phyloP scores from a whole-genome alignment of 805 yeast genomes.

The Tetrapisispora arboricola region DNA sequence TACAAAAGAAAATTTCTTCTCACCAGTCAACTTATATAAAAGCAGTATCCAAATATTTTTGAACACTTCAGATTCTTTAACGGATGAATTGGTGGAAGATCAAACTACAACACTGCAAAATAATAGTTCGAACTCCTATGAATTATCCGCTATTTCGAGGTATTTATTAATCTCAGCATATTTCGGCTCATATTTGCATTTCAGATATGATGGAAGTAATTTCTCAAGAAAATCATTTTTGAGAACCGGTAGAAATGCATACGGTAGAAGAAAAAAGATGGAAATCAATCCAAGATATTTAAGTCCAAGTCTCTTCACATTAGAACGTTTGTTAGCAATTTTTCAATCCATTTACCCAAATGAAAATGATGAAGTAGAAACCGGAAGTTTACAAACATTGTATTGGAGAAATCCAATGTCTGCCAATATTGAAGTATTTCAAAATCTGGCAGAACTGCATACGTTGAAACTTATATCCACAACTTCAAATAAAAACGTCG shows the following conservation, averaged over 20 bases:
- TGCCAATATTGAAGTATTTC: constrained; percentile 40
- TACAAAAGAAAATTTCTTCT: constrained; percentile 13
- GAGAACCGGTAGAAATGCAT: constrained; percentile 36
- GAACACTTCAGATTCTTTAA: constrained; percentile 28
- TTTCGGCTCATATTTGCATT: constrained; percentile 68
- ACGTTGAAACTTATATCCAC: constrained; percentile 42
- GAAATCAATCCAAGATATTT: constrained; percentile 51
- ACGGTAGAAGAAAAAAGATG: constrained; percentile 34
- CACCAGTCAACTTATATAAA: constrained; percentile 25
- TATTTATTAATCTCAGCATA: constrained; percentile 73
- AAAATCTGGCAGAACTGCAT: constrained; percentile 49
- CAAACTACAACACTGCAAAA: constrained; percentile 4
- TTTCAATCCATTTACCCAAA: constrained; percentile 55
- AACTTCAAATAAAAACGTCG: constrained; percentile 34
- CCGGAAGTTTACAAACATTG: constrained; percentile 15
- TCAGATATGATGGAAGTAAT: constrained; percentile 54
- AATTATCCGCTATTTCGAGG: constrained; percentile 52
- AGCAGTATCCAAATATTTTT: constrained; percentile 22
- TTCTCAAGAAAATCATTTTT: constrained; percentile 47
- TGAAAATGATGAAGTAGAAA: constrained; percentile 11
- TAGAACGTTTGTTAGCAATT: constrained; percentile 75
- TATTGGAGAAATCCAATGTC: constrained; percentile 20
- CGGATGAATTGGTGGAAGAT: constrained; percentile 7
- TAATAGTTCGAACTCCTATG: constrained; percentile 23
- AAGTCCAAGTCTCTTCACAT: constrained; percentile 62